Base-by-base conservation (phyloP, 192 early-diverging fungal genomes). In the Umbelopsis sp. region DNA sequence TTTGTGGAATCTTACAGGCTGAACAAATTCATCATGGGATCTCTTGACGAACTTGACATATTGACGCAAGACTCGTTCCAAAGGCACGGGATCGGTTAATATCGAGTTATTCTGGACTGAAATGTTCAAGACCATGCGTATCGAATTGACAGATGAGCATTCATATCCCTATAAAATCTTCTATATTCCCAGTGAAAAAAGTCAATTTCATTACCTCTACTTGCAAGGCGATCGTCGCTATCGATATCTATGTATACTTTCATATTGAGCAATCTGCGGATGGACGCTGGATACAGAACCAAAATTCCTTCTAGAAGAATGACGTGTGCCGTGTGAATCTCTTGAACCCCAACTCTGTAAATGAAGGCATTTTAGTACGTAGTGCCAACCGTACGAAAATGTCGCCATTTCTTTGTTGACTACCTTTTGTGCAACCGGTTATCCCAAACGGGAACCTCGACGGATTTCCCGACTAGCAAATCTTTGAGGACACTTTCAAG, bases 211-310 rank as follows among this genome's bases (percentile, higher is more conserved):
- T 26, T 76, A 79, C 81, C 82, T 77, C 83, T 69, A 44, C 83
- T 74, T 11, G 82, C 77, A 31, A 96, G 80, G 12, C 95, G 82
- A 6, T 87, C 84, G 56, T 97, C 95, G 78, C 87, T 87, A 71
- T 97, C 95, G 24, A 94, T 87, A 74, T 97, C 92, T 36, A 96
- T 82, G 83, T 93, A 94, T 45, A 94, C 85, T 83, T 89, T 91
- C 80, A 97, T 89, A 56, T 90, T 87, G 74, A 95, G 76, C 24
- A 85, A 72, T 14, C 86, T 84, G 12, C 94, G 88, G 31, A 95
- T 79, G 51, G 83, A 76, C 7, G 79, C 79, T 32, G 84, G 86
- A 80, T 94, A 96, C 51, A 97, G 82, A 44, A 90, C 84, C 65
- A 93, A 81, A 10, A 91, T 92, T 59, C 95, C 95, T 44, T 91